phyloP scores from a whole-genome alignment of 139 green algal genomes.

The Diplosphaera chodatii region DNA sequence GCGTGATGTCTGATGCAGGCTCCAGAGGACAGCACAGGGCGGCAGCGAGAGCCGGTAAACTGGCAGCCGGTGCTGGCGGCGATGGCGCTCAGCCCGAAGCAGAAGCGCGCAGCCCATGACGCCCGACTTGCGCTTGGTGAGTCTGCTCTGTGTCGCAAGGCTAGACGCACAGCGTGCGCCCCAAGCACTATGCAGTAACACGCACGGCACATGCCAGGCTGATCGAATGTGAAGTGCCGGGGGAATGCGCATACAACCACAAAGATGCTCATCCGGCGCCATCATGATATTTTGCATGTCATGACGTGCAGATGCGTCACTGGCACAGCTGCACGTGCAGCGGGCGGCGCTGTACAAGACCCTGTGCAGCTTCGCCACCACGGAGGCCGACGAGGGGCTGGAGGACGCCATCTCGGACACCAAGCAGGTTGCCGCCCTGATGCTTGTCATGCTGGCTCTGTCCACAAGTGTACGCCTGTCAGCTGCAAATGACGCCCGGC shows the following conservation, averaged over 20 bases:
- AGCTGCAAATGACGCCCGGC: too few species aligned
- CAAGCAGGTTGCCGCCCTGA: too few species aligned
- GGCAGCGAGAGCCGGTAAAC: constrained; percentile 1
- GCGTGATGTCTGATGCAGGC: background rate
- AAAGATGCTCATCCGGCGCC: too few species aligned
- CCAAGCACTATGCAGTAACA: too few species aligned
- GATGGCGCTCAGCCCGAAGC: background rate
- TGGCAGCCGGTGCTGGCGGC: constrained; percentile 2
- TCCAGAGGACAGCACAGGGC: background rate
- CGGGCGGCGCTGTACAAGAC: background rate
- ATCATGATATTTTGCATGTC: too few species aligned
- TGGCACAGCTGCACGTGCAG: background rate
- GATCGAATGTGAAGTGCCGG: too few species aligned
- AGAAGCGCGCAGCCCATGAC: background rate
- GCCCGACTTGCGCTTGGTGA: background rate
- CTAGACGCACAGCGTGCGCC: too few species aligned
- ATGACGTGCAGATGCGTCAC: background rate
- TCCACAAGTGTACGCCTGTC: too few species aligned
- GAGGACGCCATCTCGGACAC: background rate
- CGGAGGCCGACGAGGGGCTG: background rate
- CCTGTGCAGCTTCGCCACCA: background rate
- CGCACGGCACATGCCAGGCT: too few species aligned
- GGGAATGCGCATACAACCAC: too few species aligned
- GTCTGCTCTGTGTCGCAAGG: background rate
- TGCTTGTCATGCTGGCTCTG: too few species aligned